Evolutionary conservation across 495 filamentous ascomycete species (phyloP), one percentile per base, ranked within the genome.

Genomic region (Penicillium cosmopolitanum): DNA sequence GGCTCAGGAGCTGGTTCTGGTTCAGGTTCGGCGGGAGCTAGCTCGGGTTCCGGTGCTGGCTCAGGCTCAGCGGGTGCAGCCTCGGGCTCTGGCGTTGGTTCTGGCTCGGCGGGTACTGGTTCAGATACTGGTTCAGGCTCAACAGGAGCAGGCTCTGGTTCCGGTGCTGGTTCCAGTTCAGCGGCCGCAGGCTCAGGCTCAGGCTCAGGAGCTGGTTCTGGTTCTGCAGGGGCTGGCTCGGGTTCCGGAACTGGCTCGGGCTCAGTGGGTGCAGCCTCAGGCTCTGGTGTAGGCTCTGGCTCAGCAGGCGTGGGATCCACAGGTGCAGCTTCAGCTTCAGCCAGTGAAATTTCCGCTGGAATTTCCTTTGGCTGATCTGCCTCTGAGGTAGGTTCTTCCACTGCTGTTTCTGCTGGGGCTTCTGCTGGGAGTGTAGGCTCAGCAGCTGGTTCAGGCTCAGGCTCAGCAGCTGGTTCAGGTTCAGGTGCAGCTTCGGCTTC

Each of bases 171-270:
- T 19, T 60, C 55, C 5, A 51, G 5, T 48, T 50, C 51, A 7
- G 48, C 55, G 8, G 34, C 8, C 46, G 54, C 47, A 4, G 53
- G 34, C 2, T 38, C 31, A 25, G 63, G 15, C 19, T 63, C n/a
- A 46, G 42, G 42, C 18, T n/a, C 42, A 19, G 42, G 42, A 8
- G 12, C 42, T 11, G 35, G 35, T n/a, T 38, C 48, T 31, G 62
- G 51, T 7, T 28, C 25, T 28, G 25, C 25, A 28, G 28, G 28
- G 4, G 28, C 28, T 7, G 28, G 28, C 28, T 31, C 28, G 8
- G 61, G 56, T 9, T 61, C 55, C 3, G 28, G 42, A 12, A n/a
- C 48, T n/a, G 66, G 42, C 33, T 69, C 47, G 19, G 61, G 46
- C 25, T 64, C 55, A 23, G 53, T 50, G 21, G 46, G 50, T 4